Conservation (phyloP, 2,329 filamentous ascomycete species). For the Blastomyces silverae region DNA sequence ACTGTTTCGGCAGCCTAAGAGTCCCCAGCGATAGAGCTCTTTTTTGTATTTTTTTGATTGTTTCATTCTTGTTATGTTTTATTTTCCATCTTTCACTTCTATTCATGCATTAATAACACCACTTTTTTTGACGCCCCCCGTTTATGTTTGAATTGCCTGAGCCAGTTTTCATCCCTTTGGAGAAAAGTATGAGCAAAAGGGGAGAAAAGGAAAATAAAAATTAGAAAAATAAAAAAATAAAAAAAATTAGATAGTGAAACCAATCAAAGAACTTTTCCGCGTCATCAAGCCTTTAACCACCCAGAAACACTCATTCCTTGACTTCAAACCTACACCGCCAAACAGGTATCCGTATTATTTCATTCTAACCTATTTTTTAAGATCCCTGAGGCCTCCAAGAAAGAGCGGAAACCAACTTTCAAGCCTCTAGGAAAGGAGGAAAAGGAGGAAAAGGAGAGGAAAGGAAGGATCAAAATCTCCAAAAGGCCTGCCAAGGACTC, state of each 20-base stretch:
- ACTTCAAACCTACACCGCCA: background rate
- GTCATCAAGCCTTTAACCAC: background rate
- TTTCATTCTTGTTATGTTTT: too few relatives aligned
- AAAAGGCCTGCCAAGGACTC: background rate
- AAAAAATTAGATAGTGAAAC: background rate
- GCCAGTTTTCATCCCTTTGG: background rate
- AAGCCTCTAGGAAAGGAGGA: background rate
- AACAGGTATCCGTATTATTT: background rate
- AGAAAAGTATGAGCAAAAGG: background rate
- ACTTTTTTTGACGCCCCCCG: background rate
- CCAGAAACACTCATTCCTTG: background rate
- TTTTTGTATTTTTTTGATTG: background rate
- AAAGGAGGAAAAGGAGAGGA: background rate
- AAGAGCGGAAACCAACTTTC: background rate
- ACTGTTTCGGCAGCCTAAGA: background rate
- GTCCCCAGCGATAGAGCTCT: constrained; percentile 1
- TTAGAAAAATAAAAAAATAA: too few relatives aligned
- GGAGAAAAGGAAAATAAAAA: background rate
- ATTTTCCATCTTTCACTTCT: background rate
- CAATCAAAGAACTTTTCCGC: background rate
- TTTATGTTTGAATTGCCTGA: background rate
- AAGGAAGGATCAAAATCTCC: background rate
- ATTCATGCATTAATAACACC: background rate
- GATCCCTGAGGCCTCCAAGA: background rate
- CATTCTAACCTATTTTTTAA: background rate